Evolutionary conservation across 1,139 yeast genomes (phyloP), one percentile per base, ranked within the genome.

Genomic region (Geotrichum reessii): DNA sequence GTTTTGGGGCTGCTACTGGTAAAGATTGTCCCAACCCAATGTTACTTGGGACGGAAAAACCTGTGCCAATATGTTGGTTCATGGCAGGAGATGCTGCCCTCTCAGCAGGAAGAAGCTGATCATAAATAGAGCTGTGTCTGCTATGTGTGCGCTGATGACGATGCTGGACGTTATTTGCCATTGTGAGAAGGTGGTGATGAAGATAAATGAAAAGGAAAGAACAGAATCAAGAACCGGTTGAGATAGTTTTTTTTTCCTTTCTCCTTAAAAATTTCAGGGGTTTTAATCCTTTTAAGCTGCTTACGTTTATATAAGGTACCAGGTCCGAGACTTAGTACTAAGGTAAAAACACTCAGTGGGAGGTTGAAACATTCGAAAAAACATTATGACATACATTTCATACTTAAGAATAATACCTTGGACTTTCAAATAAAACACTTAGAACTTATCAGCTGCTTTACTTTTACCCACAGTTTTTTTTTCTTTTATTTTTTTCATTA

Each of bases 51-150:
- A 37, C 44, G 3, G 44, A 2, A 37, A 37, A 37, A 19, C 44
- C 47, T 19, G 48, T 27, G 19, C 31, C 48, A 21, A 52, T 53
- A 28, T 53, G 55, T 31, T 52, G 50, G 31, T 28, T 42, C 50
- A 46, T 44, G 28, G 55, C 37, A 21, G 50, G 50, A 8, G 50
- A 46, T 9, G 55, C 46, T 19, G 21, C 25, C 22, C 50, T 37
- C 19, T 52, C 50, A 17, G 47, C 50, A 1, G 47, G 55, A 6
- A 46, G 25, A 24, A 52, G 28, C 31, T 28, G 22, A 9, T 52
- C 55, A 22, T 52, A 52, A 14, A 52, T 44, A 7, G 55, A 52
- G 44, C 37, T 31, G 21, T 52, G 22, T 14, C 55, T 46, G 14
- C 37, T 40, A 17, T 44, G 55, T 5, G 33, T 21, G 47, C 56